Evolutionary conservation across 352 stramenopile genomes (phyloP).

Genomic region (Globisporangium camurandrum): DNA sequence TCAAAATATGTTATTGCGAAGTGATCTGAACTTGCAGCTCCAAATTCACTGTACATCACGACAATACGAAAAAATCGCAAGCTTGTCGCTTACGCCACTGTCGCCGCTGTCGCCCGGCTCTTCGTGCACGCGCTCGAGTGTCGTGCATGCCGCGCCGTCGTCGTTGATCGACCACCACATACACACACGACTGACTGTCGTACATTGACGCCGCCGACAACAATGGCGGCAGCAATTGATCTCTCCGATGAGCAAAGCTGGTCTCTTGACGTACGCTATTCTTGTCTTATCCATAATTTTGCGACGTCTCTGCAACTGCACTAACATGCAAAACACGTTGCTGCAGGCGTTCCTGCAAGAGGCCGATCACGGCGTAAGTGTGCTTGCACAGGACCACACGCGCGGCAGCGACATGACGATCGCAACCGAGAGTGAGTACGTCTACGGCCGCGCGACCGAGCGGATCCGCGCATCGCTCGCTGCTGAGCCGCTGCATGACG

Average conservation of each 20-base stretch:
- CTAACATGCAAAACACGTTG: no score
- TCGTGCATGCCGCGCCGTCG: slow-evolving; percentile 10
- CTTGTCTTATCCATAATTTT: no score
- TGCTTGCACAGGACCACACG: slow-evolving; percentile 31
- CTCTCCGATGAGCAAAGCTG: slow-evolving; percentile 66
- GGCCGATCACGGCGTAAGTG: slow-evolving; percentile 28
- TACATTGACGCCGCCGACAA: not conserved
- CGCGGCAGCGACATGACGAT: not conserved
- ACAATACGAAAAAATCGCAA: not conserved
- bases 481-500: slow-evolving; percentile 1
- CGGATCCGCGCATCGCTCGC: slow-evolving; percentile 14
- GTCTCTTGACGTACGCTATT: slow-evolving; percentile 61
- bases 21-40: no score
- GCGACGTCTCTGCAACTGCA: not conserved
- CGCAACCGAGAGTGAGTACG: slow-evolving; percentile 35
- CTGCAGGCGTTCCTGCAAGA: slow-evolving; percentile 14
- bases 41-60: no score
- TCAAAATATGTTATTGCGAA: no score
- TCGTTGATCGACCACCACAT: no score
- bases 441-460: slow-evolving; percentile 26
- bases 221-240: slow-evolving; percentile 31
- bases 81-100: not conserved
- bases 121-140: not conserved
- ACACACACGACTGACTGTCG: not conserved
- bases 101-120: not conserved